Percentiles rank a stretch among this genome's conserved stretches.
phyloP scores from a whole-genome alignment of 495 filamentous ascomycete species.

The Hamigera avellanea region DNA sequence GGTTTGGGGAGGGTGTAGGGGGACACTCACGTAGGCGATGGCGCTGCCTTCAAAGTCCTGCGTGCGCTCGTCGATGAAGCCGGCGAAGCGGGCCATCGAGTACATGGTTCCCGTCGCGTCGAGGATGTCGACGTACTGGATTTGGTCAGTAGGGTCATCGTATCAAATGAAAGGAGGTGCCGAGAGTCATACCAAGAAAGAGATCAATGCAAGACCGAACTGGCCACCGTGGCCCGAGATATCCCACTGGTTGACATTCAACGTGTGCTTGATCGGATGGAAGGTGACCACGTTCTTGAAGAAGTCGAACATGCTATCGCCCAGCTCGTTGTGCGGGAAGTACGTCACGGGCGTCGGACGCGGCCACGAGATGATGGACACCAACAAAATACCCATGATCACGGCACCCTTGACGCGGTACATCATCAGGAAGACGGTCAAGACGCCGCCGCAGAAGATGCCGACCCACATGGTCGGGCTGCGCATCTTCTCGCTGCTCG shows the following conservation, averaged over 20 bases:
- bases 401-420: constrained; percentile 76
- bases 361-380: constrained; percentile 79
- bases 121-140: constrained; percentile 70
- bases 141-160: constrained; percentile 1
- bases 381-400: constrained; percentile 66
- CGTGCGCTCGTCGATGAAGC: constrained; percentile 59
- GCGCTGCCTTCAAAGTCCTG: constrained; percentile 72
- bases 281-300: constrained; percentile 76
- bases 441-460: constrained; percentile 69
- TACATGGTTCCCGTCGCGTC: constrained; percentile 70
- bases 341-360: constrained; percentile 60
- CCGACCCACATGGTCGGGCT: constrained; percentile 73
- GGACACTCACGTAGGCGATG: constrained; percentile 47
- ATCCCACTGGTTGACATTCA: constrained; percentile 58
- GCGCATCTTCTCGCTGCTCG: constrained; percentile 50
- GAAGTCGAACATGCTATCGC: constrained; percentile 61
- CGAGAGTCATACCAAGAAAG: constrained; percentile 38
- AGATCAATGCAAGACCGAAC: constrained; percentile 69
- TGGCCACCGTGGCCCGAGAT: constrained; percentile 50
- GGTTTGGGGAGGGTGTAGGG: neutral
- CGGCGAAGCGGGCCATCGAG: constrained; percentile 70
- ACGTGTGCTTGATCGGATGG: constrained; percentile 54
- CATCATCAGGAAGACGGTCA: constrained; percentile 68
- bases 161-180: neutral
- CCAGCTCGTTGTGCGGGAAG: constrained; percentile 58